A percentile compares a stretch with the other conserved stretches of the same genome.
Conservation (phyloP, 169 alveolate species). For the Cryptosporidium tyzzeri region DNA sequence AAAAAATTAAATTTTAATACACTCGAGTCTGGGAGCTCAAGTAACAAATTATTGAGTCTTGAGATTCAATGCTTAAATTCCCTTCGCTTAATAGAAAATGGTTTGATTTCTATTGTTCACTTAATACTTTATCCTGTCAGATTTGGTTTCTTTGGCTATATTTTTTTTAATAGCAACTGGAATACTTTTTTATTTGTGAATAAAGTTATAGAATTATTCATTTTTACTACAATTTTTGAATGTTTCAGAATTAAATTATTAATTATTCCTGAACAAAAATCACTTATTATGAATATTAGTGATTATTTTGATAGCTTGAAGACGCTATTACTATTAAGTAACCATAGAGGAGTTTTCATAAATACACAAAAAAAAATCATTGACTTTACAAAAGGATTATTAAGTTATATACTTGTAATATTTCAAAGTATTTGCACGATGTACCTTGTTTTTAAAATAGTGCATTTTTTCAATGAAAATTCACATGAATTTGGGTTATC, state of each 20-base stretch:
- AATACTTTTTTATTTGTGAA: background rate
- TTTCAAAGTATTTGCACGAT: background rate
- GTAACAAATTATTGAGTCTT: background rate
- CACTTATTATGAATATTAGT: background rate
- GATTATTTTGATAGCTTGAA: slow-evolving; percentile 20
- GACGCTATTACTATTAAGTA: background rate
- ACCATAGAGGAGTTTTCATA: slow-evolving; percentile 6
- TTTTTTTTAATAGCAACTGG: slow-evolving; percentile 15
- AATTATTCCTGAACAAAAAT: slow-evolving; percentile 40
- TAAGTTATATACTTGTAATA: background rate
- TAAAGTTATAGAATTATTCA: background rate
- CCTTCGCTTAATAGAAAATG: slow-evolving; percentile 9
- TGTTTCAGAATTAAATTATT: background rate
- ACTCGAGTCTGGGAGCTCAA: background rate
- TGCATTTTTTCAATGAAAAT: background rate
- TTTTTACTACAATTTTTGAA: slow-evolving; percentile 18
- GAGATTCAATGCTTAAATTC: slow-evolving; percentile 17
- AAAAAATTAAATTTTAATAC: background rate
- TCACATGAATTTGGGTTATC: background rate
- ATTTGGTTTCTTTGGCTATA: slow-evolving; percentile 31
- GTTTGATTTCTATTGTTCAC: slow-evolving; percentile 2
- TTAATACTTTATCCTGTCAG: slow-evolving; percentile 44
- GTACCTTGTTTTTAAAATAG: background rate
- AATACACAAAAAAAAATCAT: background rate
- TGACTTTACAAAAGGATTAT: background rate